phyloP scores from a whole-genome alignment of 163 green algal species.

The Chlamydomonas reinhardtii region DNA sequence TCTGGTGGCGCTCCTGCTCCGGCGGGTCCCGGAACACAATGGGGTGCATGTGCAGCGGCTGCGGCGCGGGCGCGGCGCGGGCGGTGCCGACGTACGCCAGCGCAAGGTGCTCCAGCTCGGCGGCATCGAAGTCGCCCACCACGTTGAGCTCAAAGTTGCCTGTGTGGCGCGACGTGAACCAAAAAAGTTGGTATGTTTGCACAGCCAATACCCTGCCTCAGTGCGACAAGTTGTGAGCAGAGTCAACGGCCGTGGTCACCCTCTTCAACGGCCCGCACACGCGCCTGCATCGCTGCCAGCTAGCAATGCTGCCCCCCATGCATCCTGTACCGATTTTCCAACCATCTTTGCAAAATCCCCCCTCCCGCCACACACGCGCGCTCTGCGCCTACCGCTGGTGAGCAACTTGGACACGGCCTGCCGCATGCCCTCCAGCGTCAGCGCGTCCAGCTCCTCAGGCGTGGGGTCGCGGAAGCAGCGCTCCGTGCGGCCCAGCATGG shows the following conservation, averaged over 20 bases:
- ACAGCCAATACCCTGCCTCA: too few relatives aligned
- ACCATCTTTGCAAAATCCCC: too few relatives aligned
- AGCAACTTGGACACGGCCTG: slow-evolving; percentile 84
- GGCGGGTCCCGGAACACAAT: slow-evolving; percentile 66
- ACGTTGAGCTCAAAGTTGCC: slow-evolving; percentile 92
- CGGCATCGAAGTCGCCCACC: slow-evolving; percentile 94
- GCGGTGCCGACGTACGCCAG: slow-evolving; percentile 94
- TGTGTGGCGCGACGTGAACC: not conserved
- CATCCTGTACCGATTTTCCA: too few relatives aligned
- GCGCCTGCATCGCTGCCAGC: too few relatives aligned
- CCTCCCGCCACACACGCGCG: too few relatives aligned
- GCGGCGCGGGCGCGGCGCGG: not conserved
- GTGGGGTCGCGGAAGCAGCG: slow-evolving; percentile 89
- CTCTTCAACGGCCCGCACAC: too few relatives aligned
- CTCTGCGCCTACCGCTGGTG: slow-evolving; percentile 49
- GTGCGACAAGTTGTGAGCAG: too few relatives aligned
- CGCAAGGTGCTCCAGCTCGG: slow-evolving; percentile 82
- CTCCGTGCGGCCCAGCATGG: slow-evolving; percentile 89
- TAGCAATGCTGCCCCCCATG: too few relatives aligned
- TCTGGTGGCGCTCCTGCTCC: slow-evolving; percentile 63
- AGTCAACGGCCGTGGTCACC: too few relatives aligned
- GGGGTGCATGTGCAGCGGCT: slow-evolving; percentile 37
- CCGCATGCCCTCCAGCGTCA: slow-evolving; percentile 88
- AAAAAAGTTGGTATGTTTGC: too few relatives aligned
- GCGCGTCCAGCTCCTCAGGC: slow-evolving; percentile 88